A percentile compares a stretch with the other conserved stretches of the same genome.
Evolutionary conservation across 768 basidiomycete genomes (phyloP).

Genomic region (Symmetrospora coprosmae): DNA sequence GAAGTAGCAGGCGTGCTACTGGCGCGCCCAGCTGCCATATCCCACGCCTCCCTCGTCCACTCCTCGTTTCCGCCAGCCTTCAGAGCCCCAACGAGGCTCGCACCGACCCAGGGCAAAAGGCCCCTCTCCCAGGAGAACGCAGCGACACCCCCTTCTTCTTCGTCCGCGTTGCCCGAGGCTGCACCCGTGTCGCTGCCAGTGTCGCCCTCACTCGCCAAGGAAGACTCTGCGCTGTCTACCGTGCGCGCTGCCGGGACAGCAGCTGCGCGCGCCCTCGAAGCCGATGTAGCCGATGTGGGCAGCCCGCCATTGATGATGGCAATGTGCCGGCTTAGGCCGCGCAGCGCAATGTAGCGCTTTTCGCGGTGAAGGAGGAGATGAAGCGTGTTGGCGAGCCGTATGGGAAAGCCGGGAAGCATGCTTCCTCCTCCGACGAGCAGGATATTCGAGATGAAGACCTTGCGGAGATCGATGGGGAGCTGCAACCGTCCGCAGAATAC

Average conservation of each 20-base stretch:
- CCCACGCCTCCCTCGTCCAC: constrained; percentile 70
- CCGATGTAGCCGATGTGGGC: background rate
- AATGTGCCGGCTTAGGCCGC: background rate
- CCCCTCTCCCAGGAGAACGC: constrained; percentile 57
- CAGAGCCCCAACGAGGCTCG: constrained; percentile 72
- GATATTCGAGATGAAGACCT: constrained; percentile 66
- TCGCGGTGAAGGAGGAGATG: constrained; percentile 41
- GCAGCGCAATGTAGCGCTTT: background rate
- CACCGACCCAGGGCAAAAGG: constrained; percentile 79
- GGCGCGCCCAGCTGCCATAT: too few relatives aligned
- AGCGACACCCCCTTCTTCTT: constrained; percentile 63
- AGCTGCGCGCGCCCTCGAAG: too few relatives aligned
- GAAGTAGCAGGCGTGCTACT: too few relatives aligned
- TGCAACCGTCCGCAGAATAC: constrained; percentile 38
- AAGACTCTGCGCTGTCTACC: too few relatives aligned
- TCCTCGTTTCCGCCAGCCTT: constrained; percentile 69
- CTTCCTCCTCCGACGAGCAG: constrained; percentile 76
- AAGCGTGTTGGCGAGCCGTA: constrained; percentile 62
- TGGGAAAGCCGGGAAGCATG: constrained; percentile 83
- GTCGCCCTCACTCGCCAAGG: too few relatives aligned
- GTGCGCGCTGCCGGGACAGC: too few relatives aligned
- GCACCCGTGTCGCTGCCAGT: background rate
- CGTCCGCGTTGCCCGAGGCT: background rate
- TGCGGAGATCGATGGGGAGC: constrained; percentile 81
- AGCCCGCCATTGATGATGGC: background rate